Evolutionary conservation across 2,329 filamentous ascomycete species (phyloP), one percentile per base, ranked within the genome.

Genomic region (Passalora sequoiae): DNA sequence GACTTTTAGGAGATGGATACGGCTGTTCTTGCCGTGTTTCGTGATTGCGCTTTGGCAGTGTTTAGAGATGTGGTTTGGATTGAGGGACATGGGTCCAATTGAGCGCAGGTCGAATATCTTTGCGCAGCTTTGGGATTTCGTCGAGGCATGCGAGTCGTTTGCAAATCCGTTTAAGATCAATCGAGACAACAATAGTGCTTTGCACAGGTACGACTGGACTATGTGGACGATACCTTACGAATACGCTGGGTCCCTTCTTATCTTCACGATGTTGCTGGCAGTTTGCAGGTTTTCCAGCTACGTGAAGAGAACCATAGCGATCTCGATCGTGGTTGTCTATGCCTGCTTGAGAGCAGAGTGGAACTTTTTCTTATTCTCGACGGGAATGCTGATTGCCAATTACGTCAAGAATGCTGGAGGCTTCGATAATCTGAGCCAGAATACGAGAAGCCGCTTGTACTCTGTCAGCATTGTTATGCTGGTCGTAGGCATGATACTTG

Each of bases 161-260:
- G 43, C 51, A 40, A 46, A 54, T 37, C 51, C 51, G 4, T 49
- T 54, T 27, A 17, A 43, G 22, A 47, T 51, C 27, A 43, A 50
- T 20, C 46, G 49, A 13, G 21, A 40, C 16, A 13, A 22, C 9
- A 25, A 17, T 3, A 25, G 38, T 12, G 24, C 37, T 10, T 21
- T 47, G 6, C 46, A 54, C 30, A 36, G 25, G 3, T 54, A 54
- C 30, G 46, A 54, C 40, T 54, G 44, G 43, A 51, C 49, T 8
- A 50, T 54, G 51, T 53, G 50, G 50, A 53, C 50, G n/a, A 53
- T 53, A 20, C 50, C 50, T 8, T 48, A 49, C 21, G 50, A 53
- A 28, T 53, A 40, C 20, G 39, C 44, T 13, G 50, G 50, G 6
- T 46, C 42, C 4, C 20, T 53, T 32, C 27, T 51, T 21, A 39